Evolutionary conservation across 345 rosid species (phyloP).

Genomic region (Eucalyptus paniculata): DNA sequence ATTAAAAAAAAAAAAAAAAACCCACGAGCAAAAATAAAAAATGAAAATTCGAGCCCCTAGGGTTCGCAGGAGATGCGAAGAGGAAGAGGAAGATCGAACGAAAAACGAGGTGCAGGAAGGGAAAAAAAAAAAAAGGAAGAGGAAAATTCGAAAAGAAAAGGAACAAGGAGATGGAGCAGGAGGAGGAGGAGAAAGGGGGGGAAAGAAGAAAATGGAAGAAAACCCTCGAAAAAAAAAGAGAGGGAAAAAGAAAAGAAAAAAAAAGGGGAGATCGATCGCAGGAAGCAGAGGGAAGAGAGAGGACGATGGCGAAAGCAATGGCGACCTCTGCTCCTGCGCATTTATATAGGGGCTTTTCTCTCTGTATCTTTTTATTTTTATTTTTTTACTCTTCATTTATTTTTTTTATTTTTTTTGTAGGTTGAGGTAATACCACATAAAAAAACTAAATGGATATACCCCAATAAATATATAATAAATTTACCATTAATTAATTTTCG

Average conservation of each 20-base stretch:
- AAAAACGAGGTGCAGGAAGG: neutral
- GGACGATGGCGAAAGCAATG: neutral
- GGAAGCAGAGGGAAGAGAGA: neutral
- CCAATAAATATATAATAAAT: too few relatives aligned
- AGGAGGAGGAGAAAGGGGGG: neutral
- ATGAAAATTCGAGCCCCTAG: neutral
- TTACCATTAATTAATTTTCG: rapidly evolving
- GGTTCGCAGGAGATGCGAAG: neutral
- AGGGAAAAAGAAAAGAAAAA: neutral
- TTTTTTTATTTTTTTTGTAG: neutral
- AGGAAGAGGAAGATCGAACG: neutral
- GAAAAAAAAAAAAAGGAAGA: neutral
- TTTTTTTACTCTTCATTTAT: neutral
- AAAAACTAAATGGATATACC: neutral
- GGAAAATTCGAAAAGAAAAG: neutral
- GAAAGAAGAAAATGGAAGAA: neutral
- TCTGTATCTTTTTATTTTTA: neutral
- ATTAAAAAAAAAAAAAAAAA: neutral
- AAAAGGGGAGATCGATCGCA: neutral
- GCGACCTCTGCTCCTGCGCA: neutral
- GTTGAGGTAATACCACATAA: neutral
- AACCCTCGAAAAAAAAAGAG: neutral
- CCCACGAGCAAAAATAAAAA: neutral
- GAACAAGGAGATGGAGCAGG: neutral
- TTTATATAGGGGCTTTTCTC: neutral